Conservation (phyloP, 805 yeast genomes). For the Ogataea corticis region DNA sequence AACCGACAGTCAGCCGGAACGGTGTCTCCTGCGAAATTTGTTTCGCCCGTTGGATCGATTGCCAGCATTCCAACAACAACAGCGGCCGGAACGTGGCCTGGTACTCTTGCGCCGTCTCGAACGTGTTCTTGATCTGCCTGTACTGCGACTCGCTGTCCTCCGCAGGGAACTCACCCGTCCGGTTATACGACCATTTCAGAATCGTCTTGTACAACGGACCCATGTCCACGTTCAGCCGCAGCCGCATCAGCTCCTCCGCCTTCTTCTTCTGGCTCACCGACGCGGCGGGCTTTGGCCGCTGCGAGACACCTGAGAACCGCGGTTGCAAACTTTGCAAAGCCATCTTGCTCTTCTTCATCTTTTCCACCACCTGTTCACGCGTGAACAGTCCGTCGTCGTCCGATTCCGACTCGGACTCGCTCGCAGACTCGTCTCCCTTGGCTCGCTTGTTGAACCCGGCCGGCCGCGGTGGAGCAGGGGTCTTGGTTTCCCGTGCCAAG, state of each 20-base stretch:
- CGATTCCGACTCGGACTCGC: slow-evolving; percentile 32
- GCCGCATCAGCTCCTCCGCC: slow-evolving; percentile 77
- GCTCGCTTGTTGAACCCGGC: slow-evolving; percentile 49
- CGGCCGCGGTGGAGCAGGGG: slow-evolving; percentile 45
- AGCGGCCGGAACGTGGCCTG: slow-evolving; percentile 73
- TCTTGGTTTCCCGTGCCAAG: slow-evolving; percentile 15
- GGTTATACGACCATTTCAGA: slow-evolving; percentile 74
- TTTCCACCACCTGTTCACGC: slow-evolving; percentile 37
- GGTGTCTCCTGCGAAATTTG: slow-evolving; percentile 60
- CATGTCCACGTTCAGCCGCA: slow-evolving; percentile 74
- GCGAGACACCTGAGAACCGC: slow-evolving; percentile 11
- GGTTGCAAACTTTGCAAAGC: slow-evolving; percentile 32
- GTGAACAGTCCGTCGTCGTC: slow-evolving; percentile 44
- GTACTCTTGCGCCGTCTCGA: slow-evolving; percentile 63
- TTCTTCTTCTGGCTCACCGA: slow-evolving; percentile 43
- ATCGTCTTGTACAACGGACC: slow-evolving; percentile 71
- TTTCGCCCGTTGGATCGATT: slow-evolving; percentile 73
- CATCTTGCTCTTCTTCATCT: slow-evolving; percentile 27
- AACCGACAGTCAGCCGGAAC: slow-evolving; percentile 69
- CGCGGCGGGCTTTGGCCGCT: slow-evolving; percentile 11
- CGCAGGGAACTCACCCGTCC: slow-evolving; percentile 57
- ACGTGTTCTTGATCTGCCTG: slow-evolving; percentile 53
- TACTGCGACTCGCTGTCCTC: slow-evolving; percentile 37
- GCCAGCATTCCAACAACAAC: slow-evolving; percentile 90
- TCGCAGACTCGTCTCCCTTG: slow-evolving; percentile 15